These are phyloP conservation scores for Paralagenidium karlingii DNA, from an alignment of 352 stramenopile genomes.

Conservation along the genomic window DNA sequence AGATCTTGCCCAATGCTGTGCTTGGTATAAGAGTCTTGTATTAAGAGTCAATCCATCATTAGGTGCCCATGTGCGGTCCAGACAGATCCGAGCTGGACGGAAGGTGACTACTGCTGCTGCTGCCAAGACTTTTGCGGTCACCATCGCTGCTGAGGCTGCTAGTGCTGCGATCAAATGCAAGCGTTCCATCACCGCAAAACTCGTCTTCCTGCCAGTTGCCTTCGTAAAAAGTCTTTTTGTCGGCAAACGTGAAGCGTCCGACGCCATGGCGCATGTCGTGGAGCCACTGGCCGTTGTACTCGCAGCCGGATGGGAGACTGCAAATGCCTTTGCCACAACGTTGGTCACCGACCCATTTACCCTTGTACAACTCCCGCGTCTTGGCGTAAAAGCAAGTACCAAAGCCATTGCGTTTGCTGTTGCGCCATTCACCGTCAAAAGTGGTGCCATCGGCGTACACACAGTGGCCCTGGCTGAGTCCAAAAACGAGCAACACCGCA, in stretches of 20 bases:
- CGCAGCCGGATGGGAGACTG: slow-evolving; percentile 41
- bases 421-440: slow-evolving; percentile 76
- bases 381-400: slow-evolving; percentile 41
- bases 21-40: too few relatives aligned
- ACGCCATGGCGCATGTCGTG: slow-evolving; percentile 69
- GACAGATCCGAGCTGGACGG: too few relatives aligned
- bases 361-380: slow-evolving; percentile 52
- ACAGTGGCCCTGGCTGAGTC: slow-evolving; percentile 21
- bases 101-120: too few relatives aligned
- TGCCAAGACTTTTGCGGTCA: too few relatives aligned
- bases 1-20: too few relatives aligned
- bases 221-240: slow-evolving; percentile 71
- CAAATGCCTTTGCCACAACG: slow-evolving; percentile 47
- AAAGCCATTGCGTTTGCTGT: slow-evolving; percentile 75
- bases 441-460: slow-evolving; percentile 64
- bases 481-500: neutral
- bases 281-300: slow-evolving; percentile 76
- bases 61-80: too few relatives aligned
- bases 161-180: slow-evolving; percentile 34
- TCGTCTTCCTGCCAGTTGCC: slow-evolving; percentile 70
- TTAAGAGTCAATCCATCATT: too few relatives aligned
- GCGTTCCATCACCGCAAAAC: slow-evolving; percentile 55
- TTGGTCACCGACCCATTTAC: slow-evolving; percentile 75
- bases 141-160: too few relatives aligned
- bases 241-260: slow-evolving; percentile 56